Base-by-base conservation (phyloP, 2,329 filamentous ascomycete species). In the Arachnopeziza araneosa region DNA sequence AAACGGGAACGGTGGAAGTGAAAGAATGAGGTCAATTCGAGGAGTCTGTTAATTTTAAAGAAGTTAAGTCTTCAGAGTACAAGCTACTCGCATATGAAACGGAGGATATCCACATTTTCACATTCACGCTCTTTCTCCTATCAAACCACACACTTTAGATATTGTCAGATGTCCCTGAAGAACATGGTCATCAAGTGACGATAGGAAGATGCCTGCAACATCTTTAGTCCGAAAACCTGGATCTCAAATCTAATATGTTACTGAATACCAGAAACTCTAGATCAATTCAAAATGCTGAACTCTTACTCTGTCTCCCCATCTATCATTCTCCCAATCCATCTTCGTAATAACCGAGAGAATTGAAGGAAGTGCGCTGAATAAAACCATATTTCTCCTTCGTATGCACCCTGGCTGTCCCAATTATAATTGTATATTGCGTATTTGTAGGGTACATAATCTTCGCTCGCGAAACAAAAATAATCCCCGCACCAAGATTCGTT, bases 331-430 rank as follows among this genome's bases (percentile, higher is more conserved):
- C 36, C 12, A 44, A 24, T 55, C 54, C n/a, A n/a, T 7, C 4
- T 5, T 55, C 32, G 14, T 32, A 17, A 32, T 30, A 49, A 55
- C 24, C 48, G 12, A 60, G 50, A 21, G 58, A 60, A 19, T 50
- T 50, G 44, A 50, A 60, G 32, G 52, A 60, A 49, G 53, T 49
- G 58, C 44, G 14, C 32, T 50, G n/a, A n/a, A n/a, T n/a, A n/a
- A 22, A 50, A 24, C 5, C 21, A 48, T 17, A 60, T 49, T 14
- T 56, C 24, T 32, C 56, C 30, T 26, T 50, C 24, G 30, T n/a
- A n/a, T n/a, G 56, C 53, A 24, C 58, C 58, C 22, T 60, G 32
- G 23, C 58, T 60, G 19, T n/a, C 8, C 58, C 58, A 56, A 56
- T 30, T 22, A 56, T 50, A 21, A 60, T 50, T 52, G 53, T 53